Conservation (phyloP, 495 filamentous ascomycete species). For the Xylaria acuta region DNA sequence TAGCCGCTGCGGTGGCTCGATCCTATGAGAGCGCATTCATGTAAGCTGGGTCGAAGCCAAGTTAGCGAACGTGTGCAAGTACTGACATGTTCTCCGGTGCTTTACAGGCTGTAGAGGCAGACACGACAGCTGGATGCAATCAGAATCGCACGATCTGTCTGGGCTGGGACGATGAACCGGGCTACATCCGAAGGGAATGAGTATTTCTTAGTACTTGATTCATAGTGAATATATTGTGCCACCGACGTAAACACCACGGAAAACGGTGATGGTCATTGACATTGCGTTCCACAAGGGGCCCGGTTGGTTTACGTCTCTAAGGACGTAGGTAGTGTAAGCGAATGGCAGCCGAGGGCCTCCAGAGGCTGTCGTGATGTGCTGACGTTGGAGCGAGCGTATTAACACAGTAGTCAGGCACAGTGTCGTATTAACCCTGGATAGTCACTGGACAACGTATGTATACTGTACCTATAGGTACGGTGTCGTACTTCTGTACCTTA, state of each 20-base stretch:
- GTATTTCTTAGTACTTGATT: not conserved
- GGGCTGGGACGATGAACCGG: not conserved
- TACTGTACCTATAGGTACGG: too few relatives aligned
- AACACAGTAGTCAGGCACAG: not conserved
- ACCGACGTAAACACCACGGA: too few relatives aligned
- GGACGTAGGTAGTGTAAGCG: not conserved
- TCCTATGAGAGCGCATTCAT: slow-evolving; percentile 51
- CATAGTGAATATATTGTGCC: not conserved
- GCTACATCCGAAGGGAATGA: not conserved
- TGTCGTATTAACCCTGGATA: too few relatives aligned
- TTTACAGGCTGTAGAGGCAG: not conserved
- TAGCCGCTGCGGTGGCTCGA: slow-evolving; percentile 68
- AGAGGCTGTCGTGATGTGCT: not conserved
- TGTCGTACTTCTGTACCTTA: too few relatives aligned
- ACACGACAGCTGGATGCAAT: not conserved
- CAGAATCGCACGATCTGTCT: not conserved
- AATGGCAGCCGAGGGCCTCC: not conserved
- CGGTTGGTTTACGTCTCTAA: not conserved
- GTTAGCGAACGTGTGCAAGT: not conserved
- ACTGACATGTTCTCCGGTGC: not conserved
- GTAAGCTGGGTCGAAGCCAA: not conserved
- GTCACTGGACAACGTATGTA: too few relatives aligned
- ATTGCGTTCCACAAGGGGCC: not conserved
- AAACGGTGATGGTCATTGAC: not conserved
- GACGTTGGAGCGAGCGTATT: not conserved